A percentile compares a stretch with the other conserved stretches of the same genome.
Conservation (phyloP, 2,329 filamentous ascomycete species). For the Aspergillus sp. region DNA sequence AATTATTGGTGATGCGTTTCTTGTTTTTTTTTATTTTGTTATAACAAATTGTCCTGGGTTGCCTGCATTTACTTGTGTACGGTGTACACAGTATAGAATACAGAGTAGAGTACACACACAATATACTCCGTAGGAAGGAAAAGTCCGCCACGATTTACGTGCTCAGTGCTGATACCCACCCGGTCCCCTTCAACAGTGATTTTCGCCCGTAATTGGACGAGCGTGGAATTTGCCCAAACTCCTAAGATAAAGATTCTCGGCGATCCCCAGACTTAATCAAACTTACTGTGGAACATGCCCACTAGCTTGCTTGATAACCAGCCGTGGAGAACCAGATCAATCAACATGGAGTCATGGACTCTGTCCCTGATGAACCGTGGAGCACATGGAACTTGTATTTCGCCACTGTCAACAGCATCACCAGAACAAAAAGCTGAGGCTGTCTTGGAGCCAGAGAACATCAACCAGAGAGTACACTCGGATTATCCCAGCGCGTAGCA, state of each 20-base stretch:
- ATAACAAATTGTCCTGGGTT: neutral
- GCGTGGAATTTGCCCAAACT: neutral
- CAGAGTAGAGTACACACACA: no score
- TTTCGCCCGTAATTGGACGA: no score
- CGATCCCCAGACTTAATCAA: neutral
- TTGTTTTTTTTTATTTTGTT: neutral
- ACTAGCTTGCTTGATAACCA: neutral
- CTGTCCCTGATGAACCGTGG: neutral
- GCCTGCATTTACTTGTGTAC: neutral
- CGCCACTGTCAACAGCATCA: neutral
- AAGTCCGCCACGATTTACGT: no score
- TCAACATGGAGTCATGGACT: neutral
- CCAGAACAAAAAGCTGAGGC: neutral
- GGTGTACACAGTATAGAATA: no score
- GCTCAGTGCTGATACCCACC: no score
- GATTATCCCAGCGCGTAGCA: neutral
- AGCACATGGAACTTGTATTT: neutral
- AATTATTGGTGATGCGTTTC: neutral
- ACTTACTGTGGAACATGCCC: neutral
- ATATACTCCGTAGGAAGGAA: no score
- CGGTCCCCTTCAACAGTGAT: no score
- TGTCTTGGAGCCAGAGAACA: neutral
- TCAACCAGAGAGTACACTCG: neutral
- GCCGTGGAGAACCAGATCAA: neutral
- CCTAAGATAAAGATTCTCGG: neutral